phyloP scores from a whole-genome alignment of 2,329 filamentous ascomycete genomes.

The Fusarium secorum region DNA sequence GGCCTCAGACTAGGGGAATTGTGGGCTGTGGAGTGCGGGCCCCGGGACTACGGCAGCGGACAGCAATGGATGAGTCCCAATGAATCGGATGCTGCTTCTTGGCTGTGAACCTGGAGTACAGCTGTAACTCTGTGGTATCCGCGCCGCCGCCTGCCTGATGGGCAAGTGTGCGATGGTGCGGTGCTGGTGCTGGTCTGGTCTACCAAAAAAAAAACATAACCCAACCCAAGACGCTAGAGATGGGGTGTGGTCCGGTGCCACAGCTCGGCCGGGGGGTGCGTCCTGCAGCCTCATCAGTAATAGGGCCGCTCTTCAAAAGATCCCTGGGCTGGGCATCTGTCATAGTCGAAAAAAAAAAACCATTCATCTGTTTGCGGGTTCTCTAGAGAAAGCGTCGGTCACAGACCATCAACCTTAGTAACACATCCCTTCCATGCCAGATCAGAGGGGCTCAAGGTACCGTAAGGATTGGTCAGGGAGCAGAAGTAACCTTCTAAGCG shows the following conservation, averaged over 20 bases:
- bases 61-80: constrained; percentile 31
- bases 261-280: constrained; percentile 24
- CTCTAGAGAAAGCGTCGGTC: constrained; percentile 14
- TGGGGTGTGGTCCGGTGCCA: constrained; percentile 34
- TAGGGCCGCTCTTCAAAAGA: constrained; percentile 35
- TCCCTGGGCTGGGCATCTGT: constrained; percentile 36
- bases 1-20: constrained; percentile 23
- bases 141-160: background rate
- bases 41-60: constrained; percentile 37
- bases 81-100: constrained; percentile 30
- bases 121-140: constrained; percentile 11
- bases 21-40: constrained; percentile 36
- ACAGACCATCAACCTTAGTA: constrained; percentile 24
- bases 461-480: constrained; percentile 13
- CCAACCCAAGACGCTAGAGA: constrained; percentile 28
- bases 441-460: constrained; percentile 2
- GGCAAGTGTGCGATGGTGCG: constrained; percentile 17
- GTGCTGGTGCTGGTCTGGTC: constrained; percentile 15
- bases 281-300: constrained; percentile 32
- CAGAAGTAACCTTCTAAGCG: constrained; percentile 14
- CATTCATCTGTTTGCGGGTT: constrained; percentile 17
- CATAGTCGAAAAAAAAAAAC: constrained; percentile 15
- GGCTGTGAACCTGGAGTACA: constrained; percentile 36
- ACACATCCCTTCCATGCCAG: constrained; percentile 10
- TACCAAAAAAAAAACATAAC: constrained; percentile 16